Evolutionary conservation across 2,329 filamentous ascomycete genomes (phyloP).

Genomic region (Apiospora malaysiana): DNA sequence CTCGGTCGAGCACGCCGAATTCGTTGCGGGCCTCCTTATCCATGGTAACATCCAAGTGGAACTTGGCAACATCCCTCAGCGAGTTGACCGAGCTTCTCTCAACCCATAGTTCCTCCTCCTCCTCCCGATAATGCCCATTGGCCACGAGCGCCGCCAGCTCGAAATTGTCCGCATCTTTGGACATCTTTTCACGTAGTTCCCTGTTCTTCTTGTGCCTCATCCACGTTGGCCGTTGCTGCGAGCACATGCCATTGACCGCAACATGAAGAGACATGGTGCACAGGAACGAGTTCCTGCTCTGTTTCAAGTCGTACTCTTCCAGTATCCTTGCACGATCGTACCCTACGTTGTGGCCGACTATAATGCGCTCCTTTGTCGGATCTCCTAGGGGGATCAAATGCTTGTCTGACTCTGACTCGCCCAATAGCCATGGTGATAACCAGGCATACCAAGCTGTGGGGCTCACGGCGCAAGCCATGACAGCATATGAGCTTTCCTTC

Average conservation of each 20-base stretch:
- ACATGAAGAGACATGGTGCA: constrained; percentile 99
- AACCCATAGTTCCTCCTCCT: constrained; percentile 96
- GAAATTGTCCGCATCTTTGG: constrained; percentile 71
- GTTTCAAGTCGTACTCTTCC: constrained; percentile 87
- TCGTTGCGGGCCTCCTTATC: constrained; percentile 88
- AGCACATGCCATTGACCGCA: constrained; percentile 99
- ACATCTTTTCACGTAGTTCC: constrained; percentile 81
- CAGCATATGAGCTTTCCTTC: constrained; percentile 88
- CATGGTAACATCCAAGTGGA: constrained; percentile 89
- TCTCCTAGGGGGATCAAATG: constrained; percentile 91
- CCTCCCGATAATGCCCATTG: constrained; percentile 70
- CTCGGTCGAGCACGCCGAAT: constrained; percentile 81
- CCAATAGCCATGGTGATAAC: constrained; percentile 93
- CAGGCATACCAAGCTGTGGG: constrained; percentile 95
- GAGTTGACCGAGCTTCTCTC: constrained; percentile 95
- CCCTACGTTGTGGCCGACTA: constrained; percentile 94
- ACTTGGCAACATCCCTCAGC: constrained; percentile 91
- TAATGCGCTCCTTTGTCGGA: constrained; percentile 71
- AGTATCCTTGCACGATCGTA: constrained; percentile 88
- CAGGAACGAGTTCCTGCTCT: constrained; percentile 84
- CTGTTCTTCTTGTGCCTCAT: constrained; percentile 94
- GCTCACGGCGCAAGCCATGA: constrained; percentile 95
- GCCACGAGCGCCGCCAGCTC: constrained; percentile 76
- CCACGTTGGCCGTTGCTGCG: constrained; percentile 93
- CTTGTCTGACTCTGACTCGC: constrained; percentile 75